Conservation (phyloP, 176 grass and related monocot genomes). For the Melocanna baccifera region DNA sequence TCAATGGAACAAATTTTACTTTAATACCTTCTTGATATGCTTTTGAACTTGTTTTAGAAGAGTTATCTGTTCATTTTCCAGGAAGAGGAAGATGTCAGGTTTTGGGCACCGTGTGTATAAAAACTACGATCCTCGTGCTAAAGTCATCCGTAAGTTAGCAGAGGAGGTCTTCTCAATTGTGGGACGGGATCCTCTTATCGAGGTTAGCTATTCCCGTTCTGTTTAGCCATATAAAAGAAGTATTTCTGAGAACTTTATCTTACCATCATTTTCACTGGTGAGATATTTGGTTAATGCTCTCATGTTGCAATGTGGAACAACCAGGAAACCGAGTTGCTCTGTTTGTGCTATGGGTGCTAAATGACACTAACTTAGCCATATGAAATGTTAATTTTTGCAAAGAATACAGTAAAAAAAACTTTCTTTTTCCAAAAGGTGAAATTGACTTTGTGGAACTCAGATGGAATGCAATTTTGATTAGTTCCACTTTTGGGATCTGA, state of each 20-base stretch:
- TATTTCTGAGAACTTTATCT: neutral
- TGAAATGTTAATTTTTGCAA: slow-evolving; percentile 12
- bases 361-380: neutral
- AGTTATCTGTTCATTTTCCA: slow-evolving; percentile 29
- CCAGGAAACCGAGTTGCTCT: neutral
- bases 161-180: slow-evolving; percentile 98
- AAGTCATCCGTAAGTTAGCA: slow-evolving; percentile 89
- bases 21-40: neutral
- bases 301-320: neutral
- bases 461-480: neutral
- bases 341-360: neutral
- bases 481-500: slow-evolving; percentile 9
- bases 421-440: neutral
- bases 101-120: slow-evolving; percentile 97
- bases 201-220: slow-evolving; percentile 45
- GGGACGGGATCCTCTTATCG: slow-evolving; percentile 88
- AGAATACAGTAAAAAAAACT: neutral
- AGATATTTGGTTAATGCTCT: slow-evolving; percentile 1
- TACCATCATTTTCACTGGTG: neutral
- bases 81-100: slow-evolving; percentile 95
- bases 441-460: neutral
- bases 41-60: slow-evolving; percentile 2
- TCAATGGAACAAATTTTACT: slow-evolving; percentile 2
- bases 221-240: neutral
- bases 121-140: slow-evolving; percentile 97